Base-by-base conservation (phyloP, 139 green algal genomes). In the Chlorella sp. region DNA sequence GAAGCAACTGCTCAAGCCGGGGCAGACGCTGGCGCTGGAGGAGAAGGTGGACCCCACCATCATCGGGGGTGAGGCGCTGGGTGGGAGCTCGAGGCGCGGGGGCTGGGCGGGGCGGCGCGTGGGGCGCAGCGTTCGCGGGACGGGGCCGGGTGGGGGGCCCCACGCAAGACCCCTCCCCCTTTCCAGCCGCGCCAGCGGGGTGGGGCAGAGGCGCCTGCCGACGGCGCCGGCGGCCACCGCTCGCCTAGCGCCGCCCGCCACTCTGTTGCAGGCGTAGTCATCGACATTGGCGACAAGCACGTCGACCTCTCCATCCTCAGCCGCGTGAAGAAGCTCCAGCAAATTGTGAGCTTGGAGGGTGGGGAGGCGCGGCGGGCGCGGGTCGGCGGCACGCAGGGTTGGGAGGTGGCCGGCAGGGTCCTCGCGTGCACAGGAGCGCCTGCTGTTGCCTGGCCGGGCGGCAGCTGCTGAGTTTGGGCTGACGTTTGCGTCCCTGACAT, bases 261-360 rank as follows among this genome's bases (percentile, higher is more conserved):
- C n/a, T n/a, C n/a, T n/a, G n/a, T n/a, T n/a, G n/a, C n/a, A n/a
- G 91, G 91, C 48, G 41, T 96, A 33, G 77, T 95, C 29, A 74
- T 96, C 27, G 82, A 91, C 64, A 87, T 96, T 36, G 91, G 87
- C 12, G 91, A 96, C 70, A 92, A 92, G 82, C 84, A 91, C 76
- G 87, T 96, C 21, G 91, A 96, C 77, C 71, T 96, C 64, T 90
- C 80, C 53, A 87, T 96, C 53, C 58, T 67, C 56, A 76, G 83
- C 6, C 77, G 80, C 31, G 75, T 95, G 31, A 83, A 85, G 68
- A 83, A 86, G 64, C 76, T 94, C 7, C 83, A 94, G 77, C 70
- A 90, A 61, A 73, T 86, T 35, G 66, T 80, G 9, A 40, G 67
- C 43, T 36, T 67, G 19, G 55, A 29, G 27, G 31, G 61, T 55